Conservation (phyloP, 495 filamentous ascomycete genomes). For the Aspergillus biplanus region DNA sequence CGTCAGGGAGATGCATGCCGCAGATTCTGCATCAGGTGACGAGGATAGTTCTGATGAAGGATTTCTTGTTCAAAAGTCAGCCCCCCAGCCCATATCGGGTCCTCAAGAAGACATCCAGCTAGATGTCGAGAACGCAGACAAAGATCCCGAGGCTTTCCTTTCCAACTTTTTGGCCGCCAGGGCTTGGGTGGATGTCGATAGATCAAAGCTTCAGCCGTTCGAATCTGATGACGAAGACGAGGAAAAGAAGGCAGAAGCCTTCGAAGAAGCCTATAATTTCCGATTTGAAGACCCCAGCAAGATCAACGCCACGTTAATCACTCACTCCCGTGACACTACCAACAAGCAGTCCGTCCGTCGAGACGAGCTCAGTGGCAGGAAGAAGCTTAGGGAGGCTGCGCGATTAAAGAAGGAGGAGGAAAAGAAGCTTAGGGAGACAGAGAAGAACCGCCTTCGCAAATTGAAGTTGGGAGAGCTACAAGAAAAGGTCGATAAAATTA, state of each 20-base stretch:
- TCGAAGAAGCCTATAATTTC: slow-evolving; percentile 94
- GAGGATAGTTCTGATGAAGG: slow-evolving; percentile 69
- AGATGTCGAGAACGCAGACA: slow-evolving; percentile 77
- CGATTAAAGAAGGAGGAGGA: slow-evolving; percentile 76
- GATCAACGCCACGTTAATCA: slow-evolving; percentile 79
- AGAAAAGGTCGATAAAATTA: slow-evolving; percentile 78
- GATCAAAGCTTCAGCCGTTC: slow-evolving; percentile 68
- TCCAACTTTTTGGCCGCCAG: slow-evolving; percentile 87
- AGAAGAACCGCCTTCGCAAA: slow-evolving; percentile 80
- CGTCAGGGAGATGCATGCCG: slow-evolving; percentile 77
- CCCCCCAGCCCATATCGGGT: slow-evolving; percentile 35
- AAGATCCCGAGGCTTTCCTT: slow-evolving; percentile 86
- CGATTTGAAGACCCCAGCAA: slow-evolving; percentile 90
- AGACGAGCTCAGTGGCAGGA: slow-evolving; percentile 75
- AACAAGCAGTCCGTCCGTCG: slow-evolving; percentile 80
- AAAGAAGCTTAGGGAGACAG: slow-evolving; percentile 73
- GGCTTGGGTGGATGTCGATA: slow-evolving; percentile 76
- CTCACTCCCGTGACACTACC: slow-evolving; percentile 84
- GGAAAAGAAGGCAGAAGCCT: slow-evolving; percentile 77
- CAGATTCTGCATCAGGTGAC: slow-evolving; percentile 48
- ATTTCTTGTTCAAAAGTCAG: slow-evolving; percentile 68
- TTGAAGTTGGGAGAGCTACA: slow-evolving; percentile 88
- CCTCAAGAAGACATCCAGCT: slow-evolving; percentile 55
- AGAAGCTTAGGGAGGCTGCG: slow-evolving; percentile 76
- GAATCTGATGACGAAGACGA: slow-evolving; percentile 93